These are phyloP conservation scores for Metschnikowia aberdeeniae DNA, from an alignment of 805 yeast genomes.

Conservation along the genomic window DNA sequence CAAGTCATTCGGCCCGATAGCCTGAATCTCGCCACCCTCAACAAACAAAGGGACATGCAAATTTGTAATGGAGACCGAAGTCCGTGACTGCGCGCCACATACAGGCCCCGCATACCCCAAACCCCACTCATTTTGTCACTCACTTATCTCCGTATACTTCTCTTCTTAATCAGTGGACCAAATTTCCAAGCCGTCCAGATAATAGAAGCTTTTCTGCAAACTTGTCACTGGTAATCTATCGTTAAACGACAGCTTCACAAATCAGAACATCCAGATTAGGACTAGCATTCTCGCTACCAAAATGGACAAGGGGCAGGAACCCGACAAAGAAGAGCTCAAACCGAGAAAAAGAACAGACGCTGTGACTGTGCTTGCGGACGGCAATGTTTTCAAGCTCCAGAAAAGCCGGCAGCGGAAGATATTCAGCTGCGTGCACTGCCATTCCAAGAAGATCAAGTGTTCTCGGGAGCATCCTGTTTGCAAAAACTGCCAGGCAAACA, in stretches of 20 bases:
- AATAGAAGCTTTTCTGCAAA: too few relatives aligned
- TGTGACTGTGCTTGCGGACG: constrained; percentile 40
- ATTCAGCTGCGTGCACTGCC: constrained; percentile 54
- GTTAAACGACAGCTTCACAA: too few relatives aligned
- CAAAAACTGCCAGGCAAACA: constrained; percentile 46
- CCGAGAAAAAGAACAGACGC: constrained; percentile 6
- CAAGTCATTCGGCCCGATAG: too few relatives aligned
- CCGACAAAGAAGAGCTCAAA: not conserved
- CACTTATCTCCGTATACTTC: constrained; percentile 2
- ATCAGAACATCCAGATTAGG: too few relatives aligned
- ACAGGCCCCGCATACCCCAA: constrained; percentile 4
- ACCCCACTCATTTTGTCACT: not conserved
- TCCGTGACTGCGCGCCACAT: not conserved
- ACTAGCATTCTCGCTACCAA: not conserved
- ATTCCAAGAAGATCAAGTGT: constrained; percentile 59
- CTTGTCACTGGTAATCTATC: too few relatives aligned
- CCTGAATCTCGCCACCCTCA: too few relatives aligned
- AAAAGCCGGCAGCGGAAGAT: constrained; percentile 58
- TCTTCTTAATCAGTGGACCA: not conserved
- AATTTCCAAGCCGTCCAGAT: not conserved
- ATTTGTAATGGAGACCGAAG: too few relatives aligned
- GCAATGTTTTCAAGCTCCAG: constrained; percentile 56
- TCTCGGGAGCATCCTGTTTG: constrained; percentile 58
- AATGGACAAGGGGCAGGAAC: not conserved
- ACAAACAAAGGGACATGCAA: too few relatives aligned